Evolutionary conservation across 371 early-diverging fungal species (phyloP).

Genomic region (Cokeromyces recurvatus): DNA sequence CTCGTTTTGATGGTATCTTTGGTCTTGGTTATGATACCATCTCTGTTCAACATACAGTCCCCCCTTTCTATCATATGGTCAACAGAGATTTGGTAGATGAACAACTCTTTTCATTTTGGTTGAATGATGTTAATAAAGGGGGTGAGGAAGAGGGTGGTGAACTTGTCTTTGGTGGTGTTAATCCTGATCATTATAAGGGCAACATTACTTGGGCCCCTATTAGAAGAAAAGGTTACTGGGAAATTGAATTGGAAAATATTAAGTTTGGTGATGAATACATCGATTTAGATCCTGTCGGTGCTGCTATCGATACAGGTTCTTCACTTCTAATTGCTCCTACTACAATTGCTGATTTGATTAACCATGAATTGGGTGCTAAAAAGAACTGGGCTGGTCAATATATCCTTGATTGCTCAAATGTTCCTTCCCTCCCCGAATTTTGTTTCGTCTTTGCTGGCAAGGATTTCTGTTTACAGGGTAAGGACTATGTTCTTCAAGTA

Average conservation of each 20-base stretch:
- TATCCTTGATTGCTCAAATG: slow-evolving; percentile 65
- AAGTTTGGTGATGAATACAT: slow-evolving; percentile 66
- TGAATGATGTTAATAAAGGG: slow-evolving; percentile 50
- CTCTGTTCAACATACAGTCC: slow-evolving; percentile 77
- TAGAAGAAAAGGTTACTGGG: slow-evolving; percentile 92
- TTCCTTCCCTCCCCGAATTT: slow-evolving; percentile 72
- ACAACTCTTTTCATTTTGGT: slow-evolving; percentile 80
- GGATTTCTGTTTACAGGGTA: slow-evolving; percentile 39
- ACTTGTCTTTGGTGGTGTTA: slow-evolving; percentile 77
- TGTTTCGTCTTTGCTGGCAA: slow-evolving; percentile 72
- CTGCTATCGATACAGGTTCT: slow-evolving; percentile 82
- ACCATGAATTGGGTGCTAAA: slow-evolving; percentile 81
- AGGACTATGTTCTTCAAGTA: slow-evolving; percentile 82
- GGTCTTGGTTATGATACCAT: slow-evolving; percentile 89
- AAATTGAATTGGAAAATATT: slow-evolving; percentile 75
- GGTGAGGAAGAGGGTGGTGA: slow-evolving; percentile 67
- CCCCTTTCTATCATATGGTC: slow-evolving; percentile 90
- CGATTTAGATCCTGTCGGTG: slow-evolving; percentile 55
- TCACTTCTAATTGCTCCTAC: slow-evolving; percentile 77
- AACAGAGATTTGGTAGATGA: slow-evolving; percentile 68
- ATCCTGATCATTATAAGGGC: slow-evolving; percentile 69
- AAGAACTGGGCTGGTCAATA: slow-evolving; percentile 90
- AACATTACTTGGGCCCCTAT: slow-evolving; percentile 78
- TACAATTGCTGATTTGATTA: slow-evolving; percentile 76
- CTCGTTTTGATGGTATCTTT: slow-evolving; percentile 90